Base-by-base conservation (phyloP, 345 rosid genomes). In the Pugionium dolabratum region DNA sequence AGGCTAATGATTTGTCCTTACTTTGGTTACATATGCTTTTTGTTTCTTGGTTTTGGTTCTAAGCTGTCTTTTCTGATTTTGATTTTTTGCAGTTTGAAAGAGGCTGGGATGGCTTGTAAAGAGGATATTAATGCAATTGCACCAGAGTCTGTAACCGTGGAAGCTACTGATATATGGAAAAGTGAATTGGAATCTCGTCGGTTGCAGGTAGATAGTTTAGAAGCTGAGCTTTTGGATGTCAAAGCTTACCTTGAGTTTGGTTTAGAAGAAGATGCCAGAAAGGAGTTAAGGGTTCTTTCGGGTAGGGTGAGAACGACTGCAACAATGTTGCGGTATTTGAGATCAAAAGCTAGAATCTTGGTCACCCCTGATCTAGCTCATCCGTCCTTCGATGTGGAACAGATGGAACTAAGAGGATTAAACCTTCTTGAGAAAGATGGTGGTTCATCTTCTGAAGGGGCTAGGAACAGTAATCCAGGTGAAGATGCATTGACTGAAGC, bases 221-320 rank as follows among this genome's bases (percentile, higher is more conserved):
- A 89, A 64, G 85, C 82, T 64, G 85, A 88, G 66, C 77, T 89
- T 68, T 63, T 83, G 73, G 85, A 85, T 70, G 79, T 85, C 33
- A 86, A 85, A 59, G 82, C 81, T 55, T 80, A 76, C 61, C 67
- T 84, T 65, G 75, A 82, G 26, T 59, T 59, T 58, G 88, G 80
- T 40, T 86, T 91, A 6, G 87, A 86, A 32, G 88, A 79, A 76
- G 91, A 79, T 66, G 80, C 84, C 35, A 84, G 81, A 54, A 84
- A 83, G 75, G 98, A 89, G 64, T 44, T 87, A 60, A 86, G 83
- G 54, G 84, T 86, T 75, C 93, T 89, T 49, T 83, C 88, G 79
- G 75, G 73, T 61, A 86, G 89, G 58, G 85, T 86, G 50, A 89
- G 83, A 80, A 62, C 81, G 18, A 79, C 86, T 27, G 85, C 87